A percentile compares a stretch with the other conserved stretches of the same genome.
These are phyloP conservation scores for Magnusiomyces suaveolens DNA, from an alignment of 1,139 yeast species.

Conservation along the genomic window DNA sequence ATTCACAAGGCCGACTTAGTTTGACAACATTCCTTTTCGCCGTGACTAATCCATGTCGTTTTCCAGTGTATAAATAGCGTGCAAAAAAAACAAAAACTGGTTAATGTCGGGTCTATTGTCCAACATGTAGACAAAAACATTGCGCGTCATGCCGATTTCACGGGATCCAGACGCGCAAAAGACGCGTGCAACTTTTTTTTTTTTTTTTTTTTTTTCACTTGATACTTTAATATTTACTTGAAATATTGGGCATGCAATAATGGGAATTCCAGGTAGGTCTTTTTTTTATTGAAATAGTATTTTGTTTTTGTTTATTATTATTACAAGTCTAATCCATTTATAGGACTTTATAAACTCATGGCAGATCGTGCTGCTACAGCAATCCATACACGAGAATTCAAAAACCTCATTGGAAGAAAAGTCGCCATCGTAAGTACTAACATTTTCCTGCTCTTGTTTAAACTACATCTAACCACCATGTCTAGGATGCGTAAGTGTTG, in stretches of 20 bases:
- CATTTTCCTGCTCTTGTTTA: not conserved
- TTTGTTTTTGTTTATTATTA: not conserved
- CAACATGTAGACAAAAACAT: too few species aligned
- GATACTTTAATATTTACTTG: too few species aligned
- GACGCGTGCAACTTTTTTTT: not conserved
- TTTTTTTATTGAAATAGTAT: not conserved
- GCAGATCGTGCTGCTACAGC: slow-evolving; percentile 86
- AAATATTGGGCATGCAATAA: too few species aligned
- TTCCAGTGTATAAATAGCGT: too few species aligned
- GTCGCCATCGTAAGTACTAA: slow-evolving; percentile 59
- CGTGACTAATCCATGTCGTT: too few species aligned
- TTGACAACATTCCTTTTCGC: too few species aligned
- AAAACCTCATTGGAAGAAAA: slow-evolving; percentile 81
- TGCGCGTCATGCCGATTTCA: too few species aligned
- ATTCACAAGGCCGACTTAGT: too few species aligned
- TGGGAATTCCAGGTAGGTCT: slow-evolving; percentile 1
- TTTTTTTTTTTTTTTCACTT: not conserved
- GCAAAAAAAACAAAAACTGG: too few species aligned
- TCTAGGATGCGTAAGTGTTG: slow-evolving; percentile 23
- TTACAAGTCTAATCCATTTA: too few species aligned
- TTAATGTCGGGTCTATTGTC: too few species aligned
- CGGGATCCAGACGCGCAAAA: too few species aligned
- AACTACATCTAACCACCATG: not conserved
- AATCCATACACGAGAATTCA: slow-evolving; percentile 67
- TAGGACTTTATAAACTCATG: slow-evolving; percentile 68